Base-by-base conservation (phyloP, 2,329 filamentous ascomycete genomes). In the Diplocarpon mali region DNA sequence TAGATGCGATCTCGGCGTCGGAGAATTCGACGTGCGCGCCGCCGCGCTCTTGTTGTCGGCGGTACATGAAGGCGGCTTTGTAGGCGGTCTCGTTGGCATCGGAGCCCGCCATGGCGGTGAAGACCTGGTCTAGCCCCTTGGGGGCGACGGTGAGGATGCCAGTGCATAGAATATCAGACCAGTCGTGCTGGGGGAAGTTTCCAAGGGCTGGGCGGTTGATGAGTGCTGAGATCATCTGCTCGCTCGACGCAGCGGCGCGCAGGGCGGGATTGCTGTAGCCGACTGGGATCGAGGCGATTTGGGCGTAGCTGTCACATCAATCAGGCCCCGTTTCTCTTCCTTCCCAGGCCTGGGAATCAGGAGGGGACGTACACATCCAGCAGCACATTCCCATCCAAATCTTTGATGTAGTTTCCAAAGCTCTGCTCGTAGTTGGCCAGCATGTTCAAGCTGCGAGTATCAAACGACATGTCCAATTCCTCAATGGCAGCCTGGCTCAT, bases 1-100 rank as follows among this genome's bases (percentile, higher is more conserved):
- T 71, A 2, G 78, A 78, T 45, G 64, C 57, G 42, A 84, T 71
- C 60, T 90, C 85, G 58, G 83, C 76, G 24, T 74, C 67, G 5
- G 78, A 78, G 69, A 87, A 89, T 27, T 84, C 81, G 35, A 75
- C 80, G 38, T 78, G 65, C 45, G 76, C 69, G 43, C 61, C 60
- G 32, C 82, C 83, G 57, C 85, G 82, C 69, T 86, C 70, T 48
- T 77, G 72, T 59, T 83, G 82, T 40, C 80, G 73, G 63, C 78
- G 78, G 69, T 78, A 86, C 80, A 90, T 90, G 67, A 89, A 88
- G 20, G 85, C 83, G 12, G 85, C 85, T 68, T 90, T 90, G 73
- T 84, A 90, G 45, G 85, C 85, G 39, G 84, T 80, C 66, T 90
- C 85, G 65, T 89, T 89, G 64, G 85, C 85, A 61, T 90, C 85